Base-by-base conservation (phyloP, 805 yeast genomes). In the Kodamaea kakaduensis region DNA sequence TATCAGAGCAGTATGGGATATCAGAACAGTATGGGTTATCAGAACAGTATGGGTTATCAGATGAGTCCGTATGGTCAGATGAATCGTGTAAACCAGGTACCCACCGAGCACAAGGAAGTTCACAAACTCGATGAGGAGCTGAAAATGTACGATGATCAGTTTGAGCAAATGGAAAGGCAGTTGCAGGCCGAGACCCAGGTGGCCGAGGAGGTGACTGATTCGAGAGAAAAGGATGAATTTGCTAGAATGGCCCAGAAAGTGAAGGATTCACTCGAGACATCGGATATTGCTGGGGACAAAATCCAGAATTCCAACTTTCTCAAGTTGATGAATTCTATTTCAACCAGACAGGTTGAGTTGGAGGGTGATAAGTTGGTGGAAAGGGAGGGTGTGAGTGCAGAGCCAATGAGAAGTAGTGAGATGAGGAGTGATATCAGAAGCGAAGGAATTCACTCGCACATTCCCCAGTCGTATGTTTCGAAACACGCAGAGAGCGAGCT, bases 191-290 rank as follows among this genome's bases (percentile, higher is more conserved):
- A 33, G 24, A 31, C 17, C 25, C 22, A 24, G 26, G 17, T n/a
- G 14, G 21, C 32, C 23, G n/a, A 35, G 12, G 4, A 40, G 40
- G 10, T 37, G 36, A 8, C 32, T 28, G 22, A 41, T 26, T 52
- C 51, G 7, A 20, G 32, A 1, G 67, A 62, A 9, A 61, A 63
- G 32, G 59, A 60, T 23, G 47, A 52, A 40, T 64, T 67, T 52
- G 71, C 73, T 8, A 48, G 53, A 29, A 58, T 69, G 0, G 73
- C 73, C 4, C 42, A 54, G 24, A 51, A 57, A 36, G 68, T 67
- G 10, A 57, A 60, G 17, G 39, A 42, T 3, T 49, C 67, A 9
- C 48, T 54, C 48, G 34, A 37, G 15, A 21, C 37, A 17, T 25
- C 38, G 17, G 40, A 37, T 9, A 31, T 32, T 6, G 52, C 59